phyloP scores from a whole-genome alignment of 371 early-diverging fungal genomes.

The Apophysomyces sp. region DNA sequence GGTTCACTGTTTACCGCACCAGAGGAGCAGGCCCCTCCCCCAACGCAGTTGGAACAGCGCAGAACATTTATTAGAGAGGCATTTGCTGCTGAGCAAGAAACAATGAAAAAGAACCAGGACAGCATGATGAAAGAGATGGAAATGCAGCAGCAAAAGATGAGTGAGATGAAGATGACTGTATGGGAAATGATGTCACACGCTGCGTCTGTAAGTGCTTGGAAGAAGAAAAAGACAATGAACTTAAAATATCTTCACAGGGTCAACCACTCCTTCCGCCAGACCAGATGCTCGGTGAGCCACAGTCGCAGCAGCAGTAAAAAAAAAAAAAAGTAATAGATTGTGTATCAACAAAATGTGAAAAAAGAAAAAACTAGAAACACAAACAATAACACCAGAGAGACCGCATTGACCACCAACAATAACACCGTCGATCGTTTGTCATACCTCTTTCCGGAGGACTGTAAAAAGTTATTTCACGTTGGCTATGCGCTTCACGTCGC shows the following conservation, averaged over 20 bases:
- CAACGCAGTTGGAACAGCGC: slow-evolving; percentile 50
- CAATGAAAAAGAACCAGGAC: slow-evolving; percentile 52
- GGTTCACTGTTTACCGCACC: slow-evolving; percentile 36
- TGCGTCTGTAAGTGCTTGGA: slow-evolving; percentile 20
- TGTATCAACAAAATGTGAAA: not conserved
- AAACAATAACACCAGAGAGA: not conserved
- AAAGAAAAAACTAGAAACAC: not conserved
- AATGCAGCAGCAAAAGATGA: slow-evolving; percentile 43
- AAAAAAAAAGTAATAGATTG: not conserved
- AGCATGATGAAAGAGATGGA: slow-evolving; percentile 49
- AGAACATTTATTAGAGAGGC: slow-evolving; percentile 54
- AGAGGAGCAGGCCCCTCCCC: slow-evolving; percentile 35
- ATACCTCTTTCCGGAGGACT: not conserved
- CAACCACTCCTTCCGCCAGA: slow-evolving; percentile 7
- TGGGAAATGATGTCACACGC: slow-evolving; percentile 60
- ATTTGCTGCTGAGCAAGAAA: slow-evolving; percentile 47
- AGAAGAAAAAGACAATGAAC: not conserved
- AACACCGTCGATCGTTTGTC: slow-evolving; percentile 1
- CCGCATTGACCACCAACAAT: slow-evolving; percentile 3
- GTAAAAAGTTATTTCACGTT: not conserved
- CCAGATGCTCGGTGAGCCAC: not conserved
- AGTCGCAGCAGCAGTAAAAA: not conserved
- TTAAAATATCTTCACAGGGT: not conserved
- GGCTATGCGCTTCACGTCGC: not conserved
- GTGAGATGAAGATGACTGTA: slow-evolving; percentile 65